Base-by-base conservation (phyloP, 805 yeast species). In the Wickerhamomyces queroliae region DNA sequence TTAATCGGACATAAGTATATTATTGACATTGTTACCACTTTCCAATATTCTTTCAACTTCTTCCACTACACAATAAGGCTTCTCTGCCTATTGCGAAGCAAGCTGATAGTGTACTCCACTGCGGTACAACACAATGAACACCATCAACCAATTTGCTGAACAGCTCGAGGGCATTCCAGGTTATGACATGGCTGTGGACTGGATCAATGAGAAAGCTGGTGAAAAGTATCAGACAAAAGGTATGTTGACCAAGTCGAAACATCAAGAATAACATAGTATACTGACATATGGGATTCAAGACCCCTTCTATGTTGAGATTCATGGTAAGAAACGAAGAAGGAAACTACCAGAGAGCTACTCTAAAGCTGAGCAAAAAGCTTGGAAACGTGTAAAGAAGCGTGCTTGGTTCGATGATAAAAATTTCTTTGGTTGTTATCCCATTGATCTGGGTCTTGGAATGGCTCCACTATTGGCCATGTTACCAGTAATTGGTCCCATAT, bases 371-470 rank as follows among this genome's bases (percentile, higher is more conserved):
- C 74, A 71, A 35, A 73, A 74, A 49, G 64, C 70, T 7, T 91
- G 93, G 95, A 83, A 80, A 55, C 63, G 58, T 20, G 65, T 89
- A n/a, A 90, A 82, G 53, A 69, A 64, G 37, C 72, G 76, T 44
- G 97, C 97, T 0, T 90, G 96, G 96, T 53, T 72, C 13, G 89
- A 91, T 55, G 98, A 91, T 57, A 73, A 74, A 48, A 86, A 95
- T 56, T 75, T 87, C 52, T 68, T 84, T 58, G 95, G 95, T 0
- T 80, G 90, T 46, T 80, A 79, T 34, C 80, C 84, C 11, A 69
- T 75, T 47, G 89, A 79, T 61, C 72, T 87, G 47, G 91, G 93
- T 2, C 50, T 84, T 16, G 96, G 96, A 0, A 60, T 82, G 53
- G 91, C 83, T 1, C 93, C 96, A 1, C 37, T 89, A 12, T 70